phyloP scores from a whole-genome alignment of 495 filamentous ascomycete genomes.

The Trichoderma erinaceum region DNA sequence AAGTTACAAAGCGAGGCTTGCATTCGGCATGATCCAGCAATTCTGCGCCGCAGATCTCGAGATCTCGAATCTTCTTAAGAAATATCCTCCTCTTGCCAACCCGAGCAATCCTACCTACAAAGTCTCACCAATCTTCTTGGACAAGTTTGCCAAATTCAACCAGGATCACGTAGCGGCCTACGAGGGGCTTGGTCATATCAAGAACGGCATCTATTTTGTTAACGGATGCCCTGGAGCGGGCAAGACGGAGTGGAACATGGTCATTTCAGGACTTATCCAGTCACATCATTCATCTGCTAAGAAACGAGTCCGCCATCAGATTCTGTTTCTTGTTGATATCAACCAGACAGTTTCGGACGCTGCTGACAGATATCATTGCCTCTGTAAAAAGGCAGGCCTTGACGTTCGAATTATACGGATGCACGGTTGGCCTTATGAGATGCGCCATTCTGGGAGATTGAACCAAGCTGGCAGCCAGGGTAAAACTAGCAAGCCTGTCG shows the following conservation, averaged over 20 bases:
- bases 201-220: slow-evolving; percentile 21
- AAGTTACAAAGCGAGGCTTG: neutral
- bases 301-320: slow-evolving; percentile 13
- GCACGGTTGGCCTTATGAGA: slow-evolving; percentile 19
- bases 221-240: slow-evolving; percentile 26
- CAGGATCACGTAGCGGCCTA: slow-evolving; percentile 1
- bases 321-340: slow-evolving; percentile 28
- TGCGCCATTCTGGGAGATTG: slow-evolving; percentile 4
- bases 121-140: neutral
- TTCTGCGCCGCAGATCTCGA: neutral
- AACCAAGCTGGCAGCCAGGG: neutral
- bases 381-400: slow-evolving; percentile 25
- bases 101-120: neutral
- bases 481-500: neutral
- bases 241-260: slow-evolving; percentile 25
- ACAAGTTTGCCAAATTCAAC: slow-evolving; percentile 6
- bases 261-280: slow-evolving; percentile 20
- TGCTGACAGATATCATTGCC: slow-evolving; percentile 16
- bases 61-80: neutral
- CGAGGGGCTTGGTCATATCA: slow-evolving; percentile 17
- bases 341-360: slow-evolving; percentile 19
- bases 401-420: slow-evolving; percentile 21
- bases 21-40: slow-evolving; percentile 8
- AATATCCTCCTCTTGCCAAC: neutral
- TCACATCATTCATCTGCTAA: neutral